Conservation (phyloP, 805 yeast genomes). For the Lipomyces orientalis region DNA sequence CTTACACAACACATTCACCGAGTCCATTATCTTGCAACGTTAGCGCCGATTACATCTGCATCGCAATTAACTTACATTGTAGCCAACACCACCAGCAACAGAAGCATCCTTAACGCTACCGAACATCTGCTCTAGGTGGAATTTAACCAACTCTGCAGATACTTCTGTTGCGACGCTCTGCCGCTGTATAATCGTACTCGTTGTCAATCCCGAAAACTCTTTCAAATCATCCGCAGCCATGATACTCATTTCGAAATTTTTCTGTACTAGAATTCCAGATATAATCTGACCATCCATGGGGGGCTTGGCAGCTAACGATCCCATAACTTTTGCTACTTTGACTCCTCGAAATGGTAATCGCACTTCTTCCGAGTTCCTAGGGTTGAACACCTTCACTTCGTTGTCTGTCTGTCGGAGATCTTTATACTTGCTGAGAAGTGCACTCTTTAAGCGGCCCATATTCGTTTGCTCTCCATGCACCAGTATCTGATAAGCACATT, state of each 20-base stretch:
- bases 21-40: slow-evolving; percentile 56
- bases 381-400: slow-evolving; percentile 90
- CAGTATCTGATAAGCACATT: slow-evolving; percentile 49
- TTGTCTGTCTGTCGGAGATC: slow-evolving; percentile 81
- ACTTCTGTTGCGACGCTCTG: slow-evolving; percentile 82
- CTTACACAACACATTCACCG: slow-evolving; percentile 58
- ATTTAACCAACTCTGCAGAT: slow-evolving; percentile 75
- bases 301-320: slow-evolving; percentile 58
- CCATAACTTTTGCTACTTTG: slow-evolving; percentile 79
- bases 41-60: background rate
- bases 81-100: slow-evolving; percentile 50
- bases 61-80: slow-evolving; percentile 45
- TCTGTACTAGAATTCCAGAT: slow-evolving; percentile 87
- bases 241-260: slow-evolving; percentile 84
- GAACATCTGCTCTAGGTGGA: slow-evolving; percentile 96
- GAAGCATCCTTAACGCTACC: slow-evolving; percentile 72
- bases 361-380: slow-evolving; percentile 85
- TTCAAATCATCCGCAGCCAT: slow-evolving; percentile 85
- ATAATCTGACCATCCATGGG: slow-evolving; percentile 55
- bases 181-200: slow-evolving; percentile 81
- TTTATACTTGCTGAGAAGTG: slow-evolving; percentile 83
- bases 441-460: slow-evolving; percentile 97
- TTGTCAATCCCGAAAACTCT: slow-evolving; percentile 84
- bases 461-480: slow-evolving; percentile 98
- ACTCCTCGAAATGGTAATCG: slow-evolving; percentile 78